A percentile compares a stretch with the other conserved stretches of the same genome.
Evolutionary conservation across 208 protist genomes (phyloP).

Genomic region (Lotmaria passim): DNA sequence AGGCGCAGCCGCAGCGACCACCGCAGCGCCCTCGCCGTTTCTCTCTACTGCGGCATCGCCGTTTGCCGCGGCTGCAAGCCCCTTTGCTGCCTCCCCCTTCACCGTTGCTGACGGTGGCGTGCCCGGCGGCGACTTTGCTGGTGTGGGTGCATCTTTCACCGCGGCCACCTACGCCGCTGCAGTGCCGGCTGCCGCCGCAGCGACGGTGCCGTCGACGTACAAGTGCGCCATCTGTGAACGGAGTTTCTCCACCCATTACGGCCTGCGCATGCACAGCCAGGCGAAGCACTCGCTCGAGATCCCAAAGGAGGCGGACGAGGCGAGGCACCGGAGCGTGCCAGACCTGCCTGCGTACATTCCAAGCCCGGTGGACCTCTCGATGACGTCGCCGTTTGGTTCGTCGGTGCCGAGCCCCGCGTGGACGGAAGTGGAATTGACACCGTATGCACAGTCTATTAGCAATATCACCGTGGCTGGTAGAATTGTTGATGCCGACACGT

Average conservation of each 20-base stretch:
- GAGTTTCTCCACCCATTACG: constrained; percentile 63
- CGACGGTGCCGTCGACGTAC: constrained; percentile 34
- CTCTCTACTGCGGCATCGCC: constrained; percentile 30
- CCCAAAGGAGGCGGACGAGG: constrained; percentile 23
- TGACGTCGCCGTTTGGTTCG: constrained; percentile 78
- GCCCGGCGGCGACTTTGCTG: constrained; percentile 1
- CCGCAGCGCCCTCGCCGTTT: constrained; percentile 43
- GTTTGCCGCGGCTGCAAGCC: constrained; percentile 36
- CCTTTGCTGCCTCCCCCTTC: constrained; percentile 25
- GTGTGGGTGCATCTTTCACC: neutral
- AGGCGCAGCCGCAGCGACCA: neutral
- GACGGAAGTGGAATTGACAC: constrained; percentile 73
- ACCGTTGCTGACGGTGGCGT: neutral
- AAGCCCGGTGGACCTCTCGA: constrained; percentile 86
- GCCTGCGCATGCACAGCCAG: constrained; percentile 82
- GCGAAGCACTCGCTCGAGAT: constrained; percentile 78
- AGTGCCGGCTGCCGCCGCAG: constrained; percentile 11
- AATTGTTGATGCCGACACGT: constrained; percentile 48
- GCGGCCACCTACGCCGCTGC: constrained; percentile 12
- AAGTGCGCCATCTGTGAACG: constrained; percentile 67
- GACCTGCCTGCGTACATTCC: constrained; percentile 86
- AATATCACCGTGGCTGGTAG: constrained; percentile 70
- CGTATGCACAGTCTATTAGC: constrained; percentile 70
- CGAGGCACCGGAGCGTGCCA: constrained; percentile 14
- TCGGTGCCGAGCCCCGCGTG: constrained; percentile 40